phyloP scores from a whole-genome alignment of 768 basidiomycete species.

The Tylopilus subfusipes region DNA sequence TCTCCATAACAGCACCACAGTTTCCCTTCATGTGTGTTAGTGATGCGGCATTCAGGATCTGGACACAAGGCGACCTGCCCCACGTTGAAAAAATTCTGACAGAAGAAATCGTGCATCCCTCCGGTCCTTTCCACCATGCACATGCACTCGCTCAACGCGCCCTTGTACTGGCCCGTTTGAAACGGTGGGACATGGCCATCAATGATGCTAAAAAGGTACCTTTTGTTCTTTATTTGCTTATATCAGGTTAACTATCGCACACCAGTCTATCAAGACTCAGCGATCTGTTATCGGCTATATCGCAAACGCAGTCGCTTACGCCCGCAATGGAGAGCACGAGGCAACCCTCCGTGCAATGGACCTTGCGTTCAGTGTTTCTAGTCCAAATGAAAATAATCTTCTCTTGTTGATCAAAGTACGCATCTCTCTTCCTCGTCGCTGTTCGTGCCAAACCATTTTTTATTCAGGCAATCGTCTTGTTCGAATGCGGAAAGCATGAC shows the following conservation, averaged over 20 bases:
- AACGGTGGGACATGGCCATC: neutral
- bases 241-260: neutral
- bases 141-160: neutral
- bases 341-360: neutral
- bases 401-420: neutral
- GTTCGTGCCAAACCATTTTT: neutral
- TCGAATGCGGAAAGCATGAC: neutral
- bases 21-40: neutral
- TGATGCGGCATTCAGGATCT: neutral
- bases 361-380: neutral
- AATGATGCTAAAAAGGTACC: neutral
- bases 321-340: neutral
- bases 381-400: neutral
- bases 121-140: neutral
- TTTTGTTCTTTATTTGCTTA: neutral
- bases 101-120: neutral
- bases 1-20: neutral
- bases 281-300: neutral
- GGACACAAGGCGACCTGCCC: neutral
- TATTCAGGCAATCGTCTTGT: neutral
- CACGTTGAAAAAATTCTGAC: neutral
- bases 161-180: neutral
- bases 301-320: neutral
- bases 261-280: neutral
- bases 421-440: neutral